Conservation (phyloP, 306 rosid genomes). For the Coriaria nepalensis region DNA sequence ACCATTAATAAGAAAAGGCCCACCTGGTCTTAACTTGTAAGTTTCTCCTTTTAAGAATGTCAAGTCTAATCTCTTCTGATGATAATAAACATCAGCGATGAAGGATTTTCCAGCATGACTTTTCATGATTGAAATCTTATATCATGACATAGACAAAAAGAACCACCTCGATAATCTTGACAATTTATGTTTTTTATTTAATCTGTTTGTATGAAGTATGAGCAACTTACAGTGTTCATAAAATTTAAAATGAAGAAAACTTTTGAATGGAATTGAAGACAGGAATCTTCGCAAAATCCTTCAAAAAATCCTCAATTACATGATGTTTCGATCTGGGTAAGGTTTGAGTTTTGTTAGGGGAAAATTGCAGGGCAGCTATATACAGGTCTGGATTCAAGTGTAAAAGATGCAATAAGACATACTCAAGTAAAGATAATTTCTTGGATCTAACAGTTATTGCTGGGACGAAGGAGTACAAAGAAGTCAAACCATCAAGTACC, state of each 20-base stretch:
- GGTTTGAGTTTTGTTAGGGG: too few species aligned
- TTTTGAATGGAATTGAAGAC: too few species aligned
- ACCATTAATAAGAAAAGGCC: slow-evolving; percentile 78
- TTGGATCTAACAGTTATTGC: slow-evolving; percentile 74
- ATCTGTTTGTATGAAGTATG: too few species aligned
- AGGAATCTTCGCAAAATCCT: not conserved
- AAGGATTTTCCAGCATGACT: too few species aligned
- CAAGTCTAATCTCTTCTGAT: too few species aligned
- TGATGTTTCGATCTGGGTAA: slow-evolving; percentile 9
- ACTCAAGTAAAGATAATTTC: slow-evolving; percentile 66
- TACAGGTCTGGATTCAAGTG: slow-evolving; percentile 89
- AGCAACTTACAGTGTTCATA: too few species aligned
- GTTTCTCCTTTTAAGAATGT: slow-evolving; percentile 7
- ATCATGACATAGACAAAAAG: too few species aligned
- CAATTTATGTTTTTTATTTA: too few species aligned
- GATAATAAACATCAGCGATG: too few species aligned
- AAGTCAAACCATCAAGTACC: slow-evolving; percentile 50
- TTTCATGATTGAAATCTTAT: too few species aligned
- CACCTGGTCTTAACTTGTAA: slow-evolving; percentile 73
- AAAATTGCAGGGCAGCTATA: slow-evolving; percentile 58
- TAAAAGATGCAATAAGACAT: slow-evolving; percentile 58
- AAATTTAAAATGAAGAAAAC: too few species aligned
- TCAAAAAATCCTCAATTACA: not conserved
- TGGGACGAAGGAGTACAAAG: slow-evolving; percentile 57
- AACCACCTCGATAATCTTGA: too few species aligned